Base-by-base conservation (phyloP, 2,329 filamentous ascomycete species). In the Cordyceps cateniannulata region DNA sequence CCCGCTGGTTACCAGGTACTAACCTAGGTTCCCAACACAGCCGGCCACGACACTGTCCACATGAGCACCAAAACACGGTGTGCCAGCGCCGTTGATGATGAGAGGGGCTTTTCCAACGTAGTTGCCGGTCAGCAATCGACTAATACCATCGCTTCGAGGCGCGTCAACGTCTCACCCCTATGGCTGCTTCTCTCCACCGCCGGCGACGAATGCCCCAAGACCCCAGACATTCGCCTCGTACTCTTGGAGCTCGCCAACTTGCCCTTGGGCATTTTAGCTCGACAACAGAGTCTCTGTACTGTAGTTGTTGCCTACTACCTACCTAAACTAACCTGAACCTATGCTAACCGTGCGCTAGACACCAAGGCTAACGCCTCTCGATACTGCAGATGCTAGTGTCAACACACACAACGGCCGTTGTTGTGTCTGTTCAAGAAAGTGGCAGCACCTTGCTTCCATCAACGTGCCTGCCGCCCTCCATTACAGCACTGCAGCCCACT, bases 1-100 rank as follows among this genome's bases (percentile, higher is more conserved):
- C 27, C 24, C n/a, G n/a, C n/a, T n/a, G n/a, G n/a, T n/a, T n/a
- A n/a, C n/a, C n/a, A n/a, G n/a, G n/a, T 16, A 18, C 25, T 40
- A 3, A n/a, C 52, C 14, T 7, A 40, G 29, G 4, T 55, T 55
- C 45, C 52, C 54, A 57, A 57, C 29, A 38, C 27, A 22, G 54
- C 54, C 42, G 29, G 54, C 54, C 54, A 57, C 38, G 54, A 48
- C 53, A 47, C 27, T 48, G 54, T 57, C 44, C 54, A 57, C 54
- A 57, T 57, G 54, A 57, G 54, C 42, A 57, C 44, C 44, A 48
- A 47, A 42, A 57, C 54, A 42, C 44, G 54, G 54, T 57, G 54
- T 57, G 44, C 42, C 54, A 56, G 42, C 53, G 40, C 40, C 53
- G 35, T 16, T 12, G 32, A 35, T 7, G 29, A 10, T 9, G 25